Evolutionary conservation across 345 rosid species (phyloP), one percentile per base, ranked within the genome.

Genomic region (Cardamine resedifolia): DNA sequence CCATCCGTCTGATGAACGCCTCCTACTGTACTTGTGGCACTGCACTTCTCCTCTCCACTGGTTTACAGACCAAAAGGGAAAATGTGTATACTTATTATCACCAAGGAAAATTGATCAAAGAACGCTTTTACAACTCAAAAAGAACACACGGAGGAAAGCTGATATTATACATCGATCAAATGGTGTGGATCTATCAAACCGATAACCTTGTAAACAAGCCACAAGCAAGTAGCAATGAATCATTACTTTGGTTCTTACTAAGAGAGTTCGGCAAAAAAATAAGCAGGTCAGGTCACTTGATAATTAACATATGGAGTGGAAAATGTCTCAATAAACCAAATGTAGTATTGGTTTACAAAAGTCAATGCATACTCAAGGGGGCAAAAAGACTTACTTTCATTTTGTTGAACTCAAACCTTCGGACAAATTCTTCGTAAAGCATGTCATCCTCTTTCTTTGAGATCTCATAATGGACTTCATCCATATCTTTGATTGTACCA

Each of bases 371-470:
- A 64, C 28, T 64, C 64, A 57, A 57, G 26, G 26, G 28, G 59
- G 21, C 0, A 18, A 16, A 59, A 15, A 31, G 51, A 66, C 85
- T 80, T 83, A 94, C 98, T 82, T 90, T 90, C 92, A 82, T 85
- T 79, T 95, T 95, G 79, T 88, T 95, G 83, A 91, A 90, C 84
- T 85, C 88, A 81, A 94, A 72, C 73, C 83, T 85, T 56, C 80
- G 89, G 64, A 91, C 87, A 75, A 91, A 94, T 62, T 91, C 98
- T 73, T 88, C 80, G 72, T 94, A 89, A 41, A 91, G 85, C 82
- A 91, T 88, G 39, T 84, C 96, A 83, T 95, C 99, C 77, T 95
- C 98, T 84, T 87, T 95, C 85, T 85, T 85, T n/a, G 99, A 95
- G 72, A 95, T 95, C 83, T 95, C 97, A 59, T 90, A 95, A 79